Evolutionary conservation across 257 asterid genomes (phyloP).

Genomic region (Salvia splendens): DNA sequence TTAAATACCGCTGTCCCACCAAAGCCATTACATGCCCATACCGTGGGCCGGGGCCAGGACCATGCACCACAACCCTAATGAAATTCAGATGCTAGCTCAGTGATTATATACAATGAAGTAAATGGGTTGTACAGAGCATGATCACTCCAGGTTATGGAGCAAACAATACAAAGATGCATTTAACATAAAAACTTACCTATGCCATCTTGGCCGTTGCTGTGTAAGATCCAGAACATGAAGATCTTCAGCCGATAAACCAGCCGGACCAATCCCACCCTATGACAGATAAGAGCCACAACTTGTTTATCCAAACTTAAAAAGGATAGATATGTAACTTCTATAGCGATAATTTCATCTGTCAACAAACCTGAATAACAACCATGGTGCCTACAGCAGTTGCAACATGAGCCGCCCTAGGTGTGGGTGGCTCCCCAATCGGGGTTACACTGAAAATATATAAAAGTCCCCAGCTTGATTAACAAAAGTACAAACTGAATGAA

Average conservation of each 20-base stretch:
- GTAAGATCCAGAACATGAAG: conserved; percentile 83
- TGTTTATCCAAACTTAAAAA: not conserved
- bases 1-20: conserved; percentile 97
- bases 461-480: conserved; percentile 27
- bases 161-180: conserved; percentile 15
- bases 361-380: conserved; percentile 96
- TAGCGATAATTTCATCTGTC: conserved; percentile 18
- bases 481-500: conserved; percentile 23
- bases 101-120: conserved; percentile 16
- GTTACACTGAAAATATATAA: conserved; percentile 59
- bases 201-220: conserved; percentile 86
- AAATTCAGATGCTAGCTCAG: conserved; percentile 24
- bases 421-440: conserved; percentile 99
- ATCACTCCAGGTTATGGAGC: conserved; percentile 17
- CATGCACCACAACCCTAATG: conserved; percentile 90
- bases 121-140: conserved; percentile 3
- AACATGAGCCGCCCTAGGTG: conserved; percentile 99
- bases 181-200: conserved; percentile 59
- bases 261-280: conserved; percentile 85
- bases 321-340: conserved; percentile 5
- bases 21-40: conserved; percentile 99
- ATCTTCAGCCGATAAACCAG: conserved; percentile 82
- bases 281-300: conserved; percentile 26
- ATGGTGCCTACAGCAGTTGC: conserved; percentile 98
- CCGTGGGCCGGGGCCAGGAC: conserved; percentile 99